Evolutionary conservation across 2,329 filamentous ascomycete genomes (phyloP).

Genomic region (Hymenoscyphus albidus): DNA sequence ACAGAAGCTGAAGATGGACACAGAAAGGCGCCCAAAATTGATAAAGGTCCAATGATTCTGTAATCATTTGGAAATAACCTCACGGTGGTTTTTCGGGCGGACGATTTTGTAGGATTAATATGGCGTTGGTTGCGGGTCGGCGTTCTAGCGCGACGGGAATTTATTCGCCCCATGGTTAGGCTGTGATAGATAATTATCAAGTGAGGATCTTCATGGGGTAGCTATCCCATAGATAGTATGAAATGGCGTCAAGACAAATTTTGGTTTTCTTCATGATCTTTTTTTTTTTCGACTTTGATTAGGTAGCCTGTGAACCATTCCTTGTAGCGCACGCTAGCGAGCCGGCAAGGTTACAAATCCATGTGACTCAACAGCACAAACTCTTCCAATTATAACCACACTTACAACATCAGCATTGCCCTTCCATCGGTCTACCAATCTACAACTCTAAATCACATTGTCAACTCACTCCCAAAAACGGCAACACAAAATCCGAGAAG

Average conservation of each 20-base stretch:
- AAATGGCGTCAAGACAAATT: background rate
- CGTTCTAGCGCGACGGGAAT: background rate
- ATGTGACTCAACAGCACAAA: background rate
- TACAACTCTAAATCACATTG: background rate
- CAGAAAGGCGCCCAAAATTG: conserved; percentile 52
- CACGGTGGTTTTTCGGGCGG: background rate
- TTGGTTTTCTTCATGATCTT: background rate
- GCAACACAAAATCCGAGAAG: background rate
- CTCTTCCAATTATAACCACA: background rate
- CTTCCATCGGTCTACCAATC: background rate
- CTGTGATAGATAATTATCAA: background rate
- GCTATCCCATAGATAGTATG: background rate
- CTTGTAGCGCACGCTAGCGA: background rate
- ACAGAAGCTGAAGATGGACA: conserved; percentile 58
- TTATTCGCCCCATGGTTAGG: background rate
- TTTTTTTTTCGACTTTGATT: background rate
- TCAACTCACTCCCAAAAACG: background rate
- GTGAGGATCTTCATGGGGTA: background rate
- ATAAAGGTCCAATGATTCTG: conserved; percentile 47
- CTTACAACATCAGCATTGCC: background rate
- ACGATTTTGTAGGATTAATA: conserved; percentile 2
- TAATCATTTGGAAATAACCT: background rate
- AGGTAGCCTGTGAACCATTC: background rate
- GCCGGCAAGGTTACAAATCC: background rate
- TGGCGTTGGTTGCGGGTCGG: background rate